Conservation (phyloP, 75 land plant genomes). For the Selaginella tamariscina region DNA sequence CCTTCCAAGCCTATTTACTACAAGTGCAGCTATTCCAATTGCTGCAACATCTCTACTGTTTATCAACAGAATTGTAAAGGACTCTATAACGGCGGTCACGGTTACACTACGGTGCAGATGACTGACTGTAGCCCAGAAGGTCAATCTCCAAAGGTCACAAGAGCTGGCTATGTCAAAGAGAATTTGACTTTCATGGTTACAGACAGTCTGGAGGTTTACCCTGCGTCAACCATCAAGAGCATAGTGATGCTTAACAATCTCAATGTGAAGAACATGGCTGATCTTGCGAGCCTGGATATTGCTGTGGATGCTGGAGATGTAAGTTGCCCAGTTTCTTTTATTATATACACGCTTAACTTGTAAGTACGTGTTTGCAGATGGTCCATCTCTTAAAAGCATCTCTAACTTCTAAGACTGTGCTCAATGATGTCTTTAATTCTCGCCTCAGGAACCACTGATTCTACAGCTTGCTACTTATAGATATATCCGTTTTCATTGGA, state of each 20-base stretch:
- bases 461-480: too few relatives aligned
- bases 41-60: background rate
- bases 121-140: too few relatives aligned
- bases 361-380: too few relatives aligned
- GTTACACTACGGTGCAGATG: too few relatives aligned
- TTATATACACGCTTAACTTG: too few relatives aligned
- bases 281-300: constrained; percentile 8
- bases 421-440: too few relatives aligned
- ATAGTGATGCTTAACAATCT: constrained; percentile 13
- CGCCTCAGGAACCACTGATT: too few relatives aligned
- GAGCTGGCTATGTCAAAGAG: constrained; percentile 13
- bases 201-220: constrained; percentile 13
- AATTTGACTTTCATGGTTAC: constrained; percentile 3
- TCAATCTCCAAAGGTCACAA: background rate
- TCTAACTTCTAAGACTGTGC: background rate
- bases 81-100: too few relatives aligned
- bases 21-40: background rate
- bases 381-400: background rate
- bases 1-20: background rate
- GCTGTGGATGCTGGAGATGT: background rate
- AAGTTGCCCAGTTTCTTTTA: background rate
- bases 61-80: too few relatives aligned
- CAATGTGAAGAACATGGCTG: background rate
- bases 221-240: constrained; percentile 4
- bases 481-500: too few relatives aligned